Percentiles rank a stretch among this genome's conserved stretches.
These are phyloP conservation scores for Helotiales sp. DNA, from an alignment of 2,329 filamentous ascomycete species.

Conservation along the genomic window DNA sequence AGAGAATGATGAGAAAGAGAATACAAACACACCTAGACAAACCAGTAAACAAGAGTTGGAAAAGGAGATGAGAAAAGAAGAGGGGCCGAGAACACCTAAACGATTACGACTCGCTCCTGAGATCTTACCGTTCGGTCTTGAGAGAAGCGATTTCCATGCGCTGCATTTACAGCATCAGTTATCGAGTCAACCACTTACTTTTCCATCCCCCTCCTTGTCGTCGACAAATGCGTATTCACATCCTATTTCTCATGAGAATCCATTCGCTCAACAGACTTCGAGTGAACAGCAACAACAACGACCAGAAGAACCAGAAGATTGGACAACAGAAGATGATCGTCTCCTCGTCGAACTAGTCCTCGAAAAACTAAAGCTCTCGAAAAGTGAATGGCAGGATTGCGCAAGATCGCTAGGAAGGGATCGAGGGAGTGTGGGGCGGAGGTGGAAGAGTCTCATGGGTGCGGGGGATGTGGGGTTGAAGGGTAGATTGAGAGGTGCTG, in stretches of 20 bases:
- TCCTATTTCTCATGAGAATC: too few species aligned
- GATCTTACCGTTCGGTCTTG: constrained; percentile 59
- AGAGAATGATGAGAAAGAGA: constrained; percentile 23
- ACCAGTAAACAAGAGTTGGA: constrained; percentile 22
- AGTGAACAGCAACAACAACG: background rate
- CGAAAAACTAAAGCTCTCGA: constrained; percentile 64
- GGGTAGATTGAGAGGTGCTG: background rate
- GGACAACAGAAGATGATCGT: constrained; percentile 64
- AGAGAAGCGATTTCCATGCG: constrained; percentile 57
- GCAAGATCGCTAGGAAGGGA: constrained; percentile 63
- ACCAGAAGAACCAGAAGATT: constrained; percentile 40
- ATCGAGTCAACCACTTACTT: background rate
- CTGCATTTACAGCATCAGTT: constrained; percentile 39
- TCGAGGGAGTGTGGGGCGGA: constrained; percentile 53
- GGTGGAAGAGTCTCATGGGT: constrained; percentile 64
- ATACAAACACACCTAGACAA: background rate
- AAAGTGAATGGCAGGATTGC: constrained; percentile 67
- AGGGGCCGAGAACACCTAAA: constrained; percentile 52
- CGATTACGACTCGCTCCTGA: constrained; percentile 60
- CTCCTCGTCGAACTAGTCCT: constrained; percentile 67
- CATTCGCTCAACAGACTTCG: background rate
- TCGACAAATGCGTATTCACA: background rate
- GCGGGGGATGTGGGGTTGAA: constrained; percentile 62
- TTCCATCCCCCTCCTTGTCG: background rate
- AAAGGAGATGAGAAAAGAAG: constrained; percentile 12